Conservation (phyloP, 345 rosid genomes). For the Heritiera fomes region DNA sequence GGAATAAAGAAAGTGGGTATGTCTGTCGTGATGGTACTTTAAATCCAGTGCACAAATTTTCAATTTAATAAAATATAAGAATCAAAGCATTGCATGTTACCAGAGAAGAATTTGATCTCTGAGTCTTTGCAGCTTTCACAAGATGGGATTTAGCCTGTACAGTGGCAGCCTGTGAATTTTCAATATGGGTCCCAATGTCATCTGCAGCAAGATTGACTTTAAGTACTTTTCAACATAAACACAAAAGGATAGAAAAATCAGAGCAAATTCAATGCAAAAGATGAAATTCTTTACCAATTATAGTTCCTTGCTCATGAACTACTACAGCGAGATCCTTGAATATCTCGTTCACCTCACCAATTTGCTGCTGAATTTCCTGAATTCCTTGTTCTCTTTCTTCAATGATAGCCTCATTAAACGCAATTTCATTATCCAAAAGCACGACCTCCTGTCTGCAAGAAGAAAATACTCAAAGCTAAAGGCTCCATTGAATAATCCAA, state of each 20-base stretch:
- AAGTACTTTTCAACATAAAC: constrained; percentile 10
- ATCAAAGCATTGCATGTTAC: constrained; percentile 35
- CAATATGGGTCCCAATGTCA: constrained; percentile 79
- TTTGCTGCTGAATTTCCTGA: constrained; percentile 90
- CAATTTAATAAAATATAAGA: not conserved
- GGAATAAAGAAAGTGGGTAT: not conserved
- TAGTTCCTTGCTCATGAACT: constrained; percentile 92
- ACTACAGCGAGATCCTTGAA: constrained; percentile 92
- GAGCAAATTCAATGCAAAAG: not conserved
- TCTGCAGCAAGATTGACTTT: constrained; percentile 43
- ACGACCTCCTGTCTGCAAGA: constrained; percentile 77
- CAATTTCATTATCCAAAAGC: constrained; percentile 84
- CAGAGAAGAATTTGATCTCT: constrained; percentile 90
- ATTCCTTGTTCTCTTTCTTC: constrained; percentile 97
- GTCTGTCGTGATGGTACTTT: not conserved
- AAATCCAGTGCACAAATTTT: not conserved
- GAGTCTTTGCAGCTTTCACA: constrained; percentile 75
- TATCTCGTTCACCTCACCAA: constrained; percentile 93
- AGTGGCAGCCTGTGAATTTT: constrained; percentile 71
- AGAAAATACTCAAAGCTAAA: constrained; percentile 18
- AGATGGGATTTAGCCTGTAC: constrained; percentile 78
- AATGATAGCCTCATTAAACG: constrained; percentile 84
- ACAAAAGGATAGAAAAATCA: not conserved
- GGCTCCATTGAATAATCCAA: not conserved
- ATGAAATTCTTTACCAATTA: constrained; percentile 60